Percentiles rank a stretch among this genome's conserved stretches.
phyloP scores from a whole-genome alignment of 768 basidiomycete species.

The Dentipellis fragilis region DNA sequence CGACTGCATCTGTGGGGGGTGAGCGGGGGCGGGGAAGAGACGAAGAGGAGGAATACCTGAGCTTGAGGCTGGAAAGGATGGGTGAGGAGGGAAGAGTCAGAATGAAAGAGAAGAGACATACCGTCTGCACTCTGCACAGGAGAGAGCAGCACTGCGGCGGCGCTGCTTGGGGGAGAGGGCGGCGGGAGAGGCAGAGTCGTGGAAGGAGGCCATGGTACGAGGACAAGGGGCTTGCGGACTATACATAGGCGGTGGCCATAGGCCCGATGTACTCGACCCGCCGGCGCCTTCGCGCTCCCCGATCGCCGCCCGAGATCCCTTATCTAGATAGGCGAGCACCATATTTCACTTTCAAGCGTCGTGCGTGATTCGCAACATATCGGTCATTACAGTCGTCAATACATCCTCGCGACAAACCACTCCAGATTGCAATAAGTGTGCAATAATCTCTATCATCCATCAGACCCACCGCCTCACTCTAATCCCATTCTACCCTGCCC shows the following conservation, averaged over 20 bases:
- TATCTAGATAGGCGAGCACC: not conserved
- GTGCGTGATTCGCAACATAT: not conserved
- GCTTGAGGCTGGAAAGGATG: constrained; percentile 40
- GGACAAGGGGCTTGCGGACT: too few species aligned
- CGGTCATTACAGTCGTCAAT: not conserved
- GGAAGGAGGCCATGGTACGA: constrained; percentile 11
- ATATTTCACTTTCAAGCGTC: not conserved
- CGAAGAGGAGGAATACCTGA: constrained; percentile 32
- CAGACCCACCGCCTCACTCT: not conserved
- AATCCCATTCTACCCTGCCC: not conserved
- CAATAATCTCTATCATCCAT: not conserved
- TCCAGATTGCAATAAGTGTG: not conserved
- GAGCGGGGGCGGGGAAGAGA: not conserved
- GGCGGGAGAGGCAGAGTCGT: constrained; percentile 2
- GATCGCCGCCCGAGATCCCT: too few species aligned
- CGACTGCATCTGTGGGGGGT: constrained; percentile 41
- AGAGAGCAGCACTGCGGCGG: constrained; percentile 36
- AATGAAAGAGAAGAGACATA: constrained; percentile 17
- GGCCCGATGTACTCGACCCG: too few species aligned
- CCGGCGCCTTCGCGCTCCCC: too few species aligned
- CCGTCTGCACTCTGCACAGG: constrained; percentile 66
- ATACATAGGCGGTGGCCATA: too few species aligned
- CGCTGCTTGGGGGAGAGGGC: constrained; percentile 17
- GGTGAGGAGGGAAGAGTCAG: constrained; percentile 4
- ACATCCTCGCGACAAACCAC: not conserved